These are phyloP conservation scores for Backusella liffmaniae DNA, from an alignment of 192 early-diverging fungal species.

Conservation along the genomic window DNA sequence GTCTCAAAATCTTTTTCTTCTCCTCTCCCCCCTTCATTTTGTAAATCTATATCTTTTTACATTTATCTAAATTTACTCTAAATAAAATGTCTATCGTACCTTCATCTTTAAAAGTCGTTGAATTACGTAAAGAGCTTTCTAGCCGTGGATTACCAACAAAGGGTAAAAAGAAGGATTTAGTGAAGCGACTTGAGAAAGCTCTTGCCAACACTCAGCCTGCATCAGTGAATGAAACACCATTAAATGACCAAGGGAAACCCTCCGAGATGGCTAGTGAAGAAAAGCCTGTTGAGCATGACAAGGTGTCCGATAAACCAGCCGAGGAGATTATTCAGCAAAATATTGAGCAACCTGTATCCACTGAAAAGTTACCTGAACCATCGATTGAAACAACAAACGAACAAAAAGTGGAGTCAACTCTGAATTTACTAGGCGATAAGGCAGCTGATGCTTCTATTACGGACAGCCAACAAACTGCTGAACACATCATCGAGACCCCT, in stretches of 20 bases:
- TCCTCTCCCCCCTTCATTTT: background rate
- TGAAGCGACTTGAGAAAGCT: conserved; percentile 58
- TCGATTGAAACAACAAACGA: background rate
- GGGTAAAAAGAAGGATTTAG: conserved; percentile 66
- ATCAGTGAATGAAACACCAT: background rate
- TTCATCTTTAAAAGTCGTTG: conserved; percentile 29
- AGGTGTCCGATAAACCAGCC: background rate
- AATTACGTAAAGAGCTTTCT: conserved; percentile 47
- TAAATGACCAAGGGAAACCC: background rate
- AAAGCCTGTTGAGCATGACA: background rate
- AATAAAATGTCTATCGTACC: conserved; percentile 14
- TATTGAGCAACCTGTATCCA: background rate
- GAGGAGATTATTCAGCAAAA: background rate
- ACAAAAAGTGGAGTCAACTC: background rate
- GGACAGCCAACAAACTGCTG: background rate
- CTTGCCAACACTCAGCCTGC: conserved; percentile 9
- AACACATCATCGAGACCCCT: background rate
- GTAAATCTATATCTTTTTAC: background rate
- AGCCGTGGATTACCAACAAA: conserved; percentile 53
- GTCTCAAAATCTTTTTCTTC: background rate
- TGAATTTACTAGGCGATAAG: background rate
- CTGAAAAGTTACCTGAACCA: background rate
- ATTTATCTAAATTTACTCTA: background rate
- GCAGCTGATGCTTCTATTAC: background rate
- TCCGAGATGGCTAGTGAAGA: background rate